Percentiles rank a stretch among this genome's conserved stretches.
Evolutionary conservation across 75 land plant species (phyloP).

Genomic region (Adiantum capillusveneris): DNA sequence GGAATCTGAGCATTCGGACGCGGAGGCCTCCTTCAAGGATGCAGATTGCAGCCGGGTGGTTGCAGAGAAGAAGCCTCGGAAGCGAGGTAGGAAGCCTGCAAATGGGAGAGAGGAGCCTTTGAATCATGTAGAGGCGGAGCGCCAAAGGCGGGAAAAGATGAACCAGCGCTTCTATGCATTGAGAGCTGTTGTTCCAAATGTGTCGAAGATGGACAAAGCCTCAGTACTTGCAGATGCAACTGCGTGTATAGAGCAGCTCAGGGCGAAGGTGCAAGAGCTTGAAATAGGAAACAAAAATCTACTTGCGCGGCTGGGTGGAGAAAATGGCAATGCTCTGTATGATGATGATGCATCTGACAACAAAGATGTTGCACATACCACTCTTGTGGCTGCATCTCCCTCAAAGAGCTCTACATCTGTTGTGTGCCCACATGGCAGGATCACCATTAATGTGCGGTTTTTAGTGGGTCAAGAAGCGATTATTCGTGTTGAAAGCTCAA

Average conservation of each 20-base stretch:
- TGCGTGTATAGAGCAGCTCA: slow-evolving; percentile 73
- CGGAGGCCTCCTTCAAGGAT: background rate
- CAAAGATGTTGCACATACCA: background rate
- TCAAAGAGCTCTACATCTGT: slow-evolving; percentile 5
- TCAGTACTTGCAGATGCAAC: slow-evolving; percentile 90
- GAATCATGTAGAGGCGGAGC: slow-evolving; percentile 92
- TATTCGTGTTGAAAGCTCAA: slow-evolving; percentile 48
- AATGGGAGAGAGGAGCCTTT: no score
- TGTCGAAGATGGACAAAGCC: slow-evolving; percentile 97
- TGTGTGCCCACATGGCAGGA: background rate
- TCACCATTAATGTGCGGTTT: slow-evolving; percentile 34
- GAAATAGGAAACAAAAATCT: slow-evolving; percentile 51
- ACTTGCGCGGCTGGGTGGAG: background rate
- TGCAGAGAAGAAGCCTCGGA: slow-evolving; percentile 14
- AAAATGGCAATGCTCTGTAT: background rate
- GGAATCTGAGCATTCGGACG: background rate
- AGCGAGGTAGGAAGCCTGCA: slow-evolving; percentile 84
- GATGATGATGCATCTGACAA: background rate
- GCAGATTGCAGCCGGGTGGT: background rate
- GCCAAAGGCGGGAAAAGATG: slow-evolving; percentile 87
- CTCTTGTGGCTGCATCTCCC: background rate
- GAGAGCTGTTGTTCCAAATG: slow-evolving; percentile 85
- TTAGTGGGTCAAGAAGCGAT: slow-evolving; percentile 38
- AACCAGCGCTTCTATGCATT: slow-evolving; percentile 87
- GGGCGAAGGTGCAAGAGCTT: slow-evolving; percentile 56